phyloP scores from a whole-genome alignment of 2,329 filamentous ascomycete species.

The Fusarium piperis region DNA sequence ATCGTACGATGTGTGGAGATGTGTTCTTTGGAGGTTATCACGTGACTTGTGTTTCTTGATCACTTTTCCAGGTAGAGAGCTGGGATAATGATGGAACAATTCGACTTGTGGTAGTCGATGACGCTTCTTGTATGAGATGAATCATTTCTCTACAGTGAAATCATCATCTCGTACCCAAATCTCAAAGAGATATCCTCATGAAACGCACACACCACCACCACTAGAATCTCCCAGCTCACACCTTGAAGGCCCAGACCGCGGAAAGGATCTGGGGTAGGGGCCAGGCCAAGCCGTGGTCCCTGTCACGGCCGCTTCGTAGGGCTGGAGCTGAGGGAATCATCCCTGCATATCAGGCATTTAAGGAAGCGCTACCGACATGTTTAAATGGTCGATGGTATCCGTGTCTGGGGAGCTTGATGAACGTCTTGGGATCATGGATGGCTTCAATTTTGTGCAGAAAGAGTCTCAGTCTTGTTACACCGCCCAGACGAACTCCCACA shows the following conservation, averaged over 20 bases:
- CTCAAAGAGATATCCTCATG: not conserved
- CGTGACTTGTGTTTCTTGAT: not conserved
- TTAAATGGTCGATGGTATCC: constrained; percentile 22
- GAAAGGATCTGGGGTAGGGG: constrained; percentile 18
- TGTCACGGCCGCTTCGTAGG: constrained; percentile 29
- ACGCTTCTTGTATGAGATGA: not conserved
- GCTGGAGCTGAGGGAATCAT: constrained; percentile 23
- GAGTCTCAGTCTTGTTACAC: not conserved
- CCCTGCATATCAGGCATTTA: constrained; percentile 36
- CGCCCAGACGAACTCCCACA: not conserved
- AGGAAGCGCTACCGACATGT: constrained; percentile 25
- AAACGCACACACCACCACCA: not conserved
- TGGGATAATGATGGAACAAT: not conserved
- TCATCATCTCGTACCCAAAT: not conserved
- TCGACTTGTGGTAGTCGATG: not conserved
- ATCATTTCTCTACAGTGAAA: not conserved
- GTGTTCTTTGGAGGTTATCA: constrained; percentile 26
- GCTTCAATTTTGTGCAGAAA: not conserved
- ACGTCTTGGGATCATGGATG: not conserved
- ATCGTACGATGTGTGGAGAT: constrained; percentile 40
- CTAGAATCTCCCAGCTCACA: constrained; percentile 11
- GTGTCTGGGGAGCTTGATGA: not conserved
- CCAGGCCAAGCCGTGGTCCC: constrained; percentile 33
- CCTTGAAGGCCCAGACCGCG: constrained; percentile 35
- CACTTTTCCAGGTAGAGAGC: not conserved